Conservation (phyloP, 805 yeast genomes). For the Ogataea kodamae region DNA sequence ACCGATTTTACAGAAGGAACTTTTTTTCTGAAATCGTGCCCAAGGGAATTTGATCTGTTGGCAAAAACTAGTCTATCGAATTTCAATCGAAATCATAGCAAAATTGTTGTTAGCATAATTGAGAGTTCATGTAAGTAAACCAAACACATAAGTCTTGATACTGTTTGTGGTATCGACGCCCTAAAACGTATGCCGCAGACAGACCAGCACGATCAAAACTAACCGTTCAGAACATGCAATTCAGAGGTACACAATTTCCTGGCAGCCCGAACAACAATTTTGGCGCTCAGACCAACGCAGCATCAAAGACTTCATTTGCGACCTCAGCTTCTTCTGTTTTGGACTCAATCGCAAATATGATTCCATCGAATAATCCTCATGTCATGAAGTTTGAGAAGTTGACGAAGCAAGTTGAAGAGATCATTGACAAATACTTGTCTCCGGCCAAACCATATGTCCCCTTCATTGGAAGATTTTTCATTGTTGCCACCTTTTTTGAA, state of each 20-base stretch:
- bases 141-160: no score
- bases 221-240: slow-evolving; percentile 26
- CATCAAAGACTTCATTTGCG: slow-evolving; percentile 7
- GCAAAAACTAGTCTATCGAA: no score
- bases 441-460: slow-evolving; percentile 76
- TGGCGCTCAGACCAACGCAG: slow-evolving; percentile 9
- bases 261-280: slow-evolving; percentile 12
- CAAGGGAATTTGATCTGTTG: slow-evolving; percentile 16
- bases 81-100: no score
- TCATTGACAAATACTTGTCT: slow-evolving; percentile 46
- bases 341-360: slow-evolving; percentile 28
- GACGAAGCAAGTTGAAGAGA: slow-evolving; percentile 52
- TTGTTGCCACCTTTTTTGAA: slow-evolving; percentile 91
- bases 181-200: slow-evolving; percentile 5
- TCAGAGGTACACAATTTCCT: slow-evolving; percentile 34
- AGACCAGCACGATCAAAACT: slow-evolving; percentile 2
- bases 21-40: no score
- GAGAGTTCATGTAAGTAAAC: no score
- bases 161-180: no score
- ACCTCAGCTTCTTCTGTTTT: slow-evolving; percentile 17
- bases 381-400: slow-evolving; percentile 45
- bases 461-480: slow-evolving; percentile 79
- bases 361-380: slow-evolving; percentile 32
- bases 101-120: no score
- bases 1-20: no score